Base-by-base conservation (phyloP, 2,329 filamentous ascomycete genomes). In the Fusarium torulosum region DNA sequence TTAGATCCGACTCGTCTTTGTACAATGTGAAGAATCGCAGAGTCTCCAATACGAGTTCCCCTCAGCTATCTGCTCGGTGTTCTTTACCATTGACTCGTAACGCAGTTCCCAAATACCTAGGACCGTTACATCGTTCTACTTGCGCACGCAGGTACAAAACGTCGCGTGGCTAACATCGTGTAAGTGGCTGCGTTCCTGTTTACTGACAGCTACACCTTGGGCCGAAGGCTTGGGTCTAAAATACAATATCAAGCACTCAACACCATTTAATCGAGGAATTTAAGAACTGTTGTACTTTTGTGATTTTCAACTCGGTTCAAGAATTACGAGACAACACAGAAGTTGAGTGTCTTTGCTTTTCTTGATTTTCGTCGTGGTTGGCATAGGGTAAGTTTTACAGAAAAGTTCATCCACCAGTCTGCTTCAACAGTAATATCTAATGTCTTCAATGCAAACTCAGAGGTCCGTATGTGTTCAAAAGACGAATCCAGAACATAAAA, bases 81-180 rank as follows among this genome's bases (percentile, higher is more conserved):
- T 10, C 13, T 38, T 19, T 19, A 13, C 17, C 14, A 13, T 1
- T 17, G 7, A 0, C 2, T 27, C 27, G 27, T 29, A 23, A 14
- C 4, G n/a, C 10, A 31, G 7, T 21, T 7, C 15, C 2, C 3
- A 7, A 17, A 9, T 31, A 7, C 19, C 35, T 11, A 2, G 15
- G 42, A 27, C 23, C 29, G 59, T 46, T 61, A 50, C 49, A 63
- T 63, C 37, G 59, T 45, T 42, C 20, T 53, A 3, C 25, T n/a
- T 38, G 29, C 41, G 13, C 19, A 61, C 51, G 46, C 59, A 61
- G 59, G 56, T 61, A 61, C 56, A 55, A 14, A n/a, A 54, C 19
- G 42, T 25, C n/a, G 21, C 17, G 33, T 54, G 40, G 41, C 35
- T 61, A 27, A 21, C 40, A 25, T 45, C 25, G 29, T 61, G 13